Evolutionary conservation across 805 yeast genomes (phyloP).

Genomic region (Wickerhamiella lipophila): DNA sequence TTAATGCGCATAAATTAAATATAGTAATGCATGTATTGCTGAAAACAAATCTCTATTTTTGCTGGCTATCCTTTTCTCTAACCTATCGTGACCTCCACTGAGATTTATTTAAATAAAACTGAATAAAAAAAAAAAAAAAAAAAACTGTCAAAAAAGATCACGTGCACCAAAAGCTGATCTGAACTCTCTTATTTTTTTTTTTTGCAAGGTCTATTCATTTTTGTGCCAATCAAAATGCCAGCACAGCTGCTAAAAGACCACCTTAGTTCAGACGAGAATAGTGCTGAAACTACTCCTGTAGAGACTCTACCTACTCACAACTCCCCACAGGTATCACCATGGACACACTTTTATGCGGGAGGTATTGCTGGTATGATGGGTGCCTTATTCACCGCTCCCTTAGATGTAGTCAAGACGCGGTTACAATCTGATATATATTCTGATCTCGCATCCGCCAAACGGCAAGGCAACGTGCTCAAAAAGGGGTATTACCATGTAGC

Average conservation of each 20-base stretch:
- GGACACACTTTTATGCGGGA: conserved; percentile 37
- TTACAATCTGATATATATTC: conserved; percentile 74
- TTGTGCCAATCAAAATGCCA: background rate
- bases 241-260: background rate
- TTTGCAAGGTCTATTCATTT: no score
- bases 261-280: conserved; percentile 8
- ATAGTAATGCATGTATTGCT: conserved; percentile 5
- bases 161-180: background rate
- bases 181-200: background rate
- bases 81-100: no score
- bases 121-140: no score
- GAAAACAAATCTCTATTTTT: background rate
- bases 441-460: conserved; percentile 16
- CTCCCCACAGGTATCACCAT: conserved; percentile 31
- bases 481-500: conserved; percentile 59
- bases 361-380: conserved; percentile 95
- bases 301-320: conserved; percentile 1
- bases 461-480: conserved; percentile 23
- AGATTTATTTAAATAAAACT: no score
- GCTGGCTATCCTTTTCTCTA: no score
- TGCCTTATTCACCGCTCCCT: conserved; percentile 84
- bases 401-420: conserved; percentile 92
- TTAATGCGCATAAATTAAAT: conserved; percentile 5
- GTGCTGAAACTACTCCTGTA: background rate
- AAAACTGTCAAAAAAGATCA: no score